These are phyloP conservation scores for Skeletonema costatum DNA, from an alignment of 108 stramenopile species.

Conservation along the genomic window DNA sequence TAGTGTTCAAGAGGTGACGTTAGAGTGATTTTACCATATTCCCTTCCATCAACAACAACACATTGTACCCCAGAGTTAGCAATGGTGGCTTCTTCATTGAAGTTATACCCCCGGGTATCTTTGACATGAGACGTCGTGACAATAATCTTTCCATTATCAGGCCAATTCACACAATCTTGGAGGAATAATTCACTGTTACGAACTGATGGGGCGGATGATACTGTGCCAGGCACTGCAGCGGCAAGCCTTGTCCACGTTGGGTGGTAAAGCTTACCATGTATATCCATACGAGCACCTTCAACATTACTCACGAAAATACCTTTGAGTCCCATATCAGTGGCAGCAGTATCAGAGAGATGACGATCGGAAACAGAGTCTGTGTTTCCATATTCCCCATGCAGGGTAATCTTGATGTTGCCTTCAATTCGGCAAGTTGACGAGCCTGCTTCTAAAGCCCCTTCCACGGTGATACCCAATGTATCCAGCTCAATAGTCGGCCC, in stretches of 20 bases:
- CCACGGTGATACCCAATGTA: constrained; percentile 13
- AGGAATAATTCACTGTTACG: too few relatives aligned
- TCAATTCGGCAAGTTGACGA: constrained; percentile 22
- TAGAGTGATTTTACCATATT: constrained; percentile 5
- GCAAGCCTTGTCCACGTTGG: constrained; percentile 32
- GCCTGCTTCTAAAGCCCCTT: constrained; percentile 11
- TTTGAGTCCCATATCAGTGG: constrained; percentile 11
- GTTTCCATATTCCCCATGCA: constrained; percentile 8
- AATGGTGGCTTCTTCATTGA: constrained; percentile 19
- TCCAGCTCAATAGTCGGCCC: constrained; percentile 10
- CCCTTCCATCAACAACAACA: constrained; percentile 6
- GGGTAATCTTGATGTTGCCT: constrained; percentile 5
- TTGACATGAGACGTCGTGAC: not conserved
- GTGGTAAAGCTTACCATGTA: constrained; percentile 25
- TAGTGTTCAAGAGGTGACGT: constrained; percentile 11
- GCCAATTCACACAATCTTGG: not conserved
- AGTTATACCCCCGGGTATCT: not conserved
- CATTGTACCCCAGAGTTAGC: not conserved
- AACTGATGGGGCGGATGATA: not conserved
- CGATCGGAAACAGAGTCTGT: too few relatives aligned
- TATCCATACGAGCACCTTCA: not conserved
- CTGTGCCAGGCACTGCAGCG: not conserved
- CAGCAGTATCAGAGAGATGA: not conserved
- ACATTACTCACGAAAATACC: constrained; percentile 5
- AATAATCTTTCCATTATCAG: not conserved